phyloP scores from a whole-genome alignment of 306 rosid species.

The Dicorynia guianensis region DNA sequence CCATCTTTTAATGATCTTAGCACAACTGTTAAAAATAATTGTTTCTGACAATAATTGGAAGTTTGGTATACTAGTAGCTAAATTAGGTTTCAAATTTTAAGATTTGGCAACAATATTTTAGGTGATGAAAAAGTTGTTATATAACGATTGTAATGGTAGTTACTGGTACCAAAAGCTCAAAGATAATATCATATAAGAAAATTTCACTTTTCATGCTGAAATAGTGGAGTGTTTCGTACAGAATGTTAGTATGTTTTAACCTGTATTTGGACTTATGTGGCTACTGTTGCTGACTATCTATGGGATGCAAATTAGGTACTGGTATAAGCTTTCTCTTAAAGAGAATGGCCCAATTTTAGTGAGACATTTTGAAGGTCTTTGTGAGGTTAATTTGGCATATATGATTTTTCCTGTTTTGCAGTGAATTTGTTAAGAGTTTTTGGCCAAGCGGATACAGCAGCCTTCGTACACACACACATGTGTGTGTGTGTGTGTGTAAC shows the following conservation, averaged over 20 bases:
- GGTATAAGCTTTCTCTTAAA: not conserved
- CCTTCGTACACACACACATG: too few relatives aligned
- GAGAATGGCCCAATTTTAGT: not conserved
- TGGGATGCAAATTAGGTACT: not conserved
- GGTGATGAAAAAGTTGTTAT: not conserved
- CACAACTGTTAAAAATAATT: not conserved
- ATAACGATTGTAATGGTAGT: not conserved
- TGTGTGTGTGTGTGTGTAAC: conserved; percentile 13
- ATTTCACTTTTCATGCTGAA: not conserved
- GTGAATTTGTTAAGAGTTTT: not conserved
- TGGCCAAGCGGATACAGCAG: too few relatives aligned
- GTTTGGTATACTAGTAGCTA: conserved; percentile 8
- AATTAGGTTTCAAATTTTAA: conserved; percentile 8
- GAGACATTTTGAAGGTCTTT: not conserved
- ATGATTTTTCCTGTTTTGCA: not conserved
- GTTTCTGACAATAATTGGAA: not conserved
- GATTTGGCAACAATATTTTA: not conserved
- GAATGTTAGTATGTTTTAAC: not conserved
- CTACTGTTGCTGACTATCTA: not conserved
- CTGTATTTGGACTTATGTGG: not conserved
- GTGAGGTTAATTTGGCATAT: not conserved
- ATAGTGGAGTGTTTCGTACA: not conserved
- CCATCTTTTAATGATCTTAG: not conserved
- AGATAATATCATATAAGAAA: not conserved
- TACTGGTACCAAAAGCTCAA: not conserved